Conservation (phyloP, 2,329 filamentous ascomycete genomes). For the Diaporthe sp. region DNA sequence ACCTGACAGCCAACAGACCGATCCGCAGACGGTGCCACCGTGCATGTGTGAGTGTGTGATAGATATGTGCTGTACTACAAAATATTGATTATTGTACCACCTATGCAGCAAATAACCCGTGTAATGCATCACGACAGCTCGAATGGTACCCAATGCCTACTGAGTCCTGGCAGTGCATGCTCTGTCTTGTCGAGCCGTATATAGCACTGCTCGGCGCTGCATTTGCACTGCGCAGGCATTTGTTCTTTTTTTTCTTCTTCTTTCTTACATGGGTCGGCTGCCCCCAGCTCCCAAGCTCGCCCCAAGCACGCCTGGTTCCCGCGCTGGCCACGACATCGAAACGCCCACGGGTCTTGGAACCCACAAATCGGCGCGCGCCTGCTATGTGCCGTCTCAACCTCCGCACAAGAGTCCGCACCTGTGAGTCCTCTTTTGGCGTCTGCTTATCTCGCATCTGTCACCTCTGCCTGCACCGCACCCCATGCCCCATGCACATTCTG, state of each 20-base stretch:
- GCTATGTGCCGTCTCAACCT: background rate
- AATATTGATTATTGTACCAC: background rate
- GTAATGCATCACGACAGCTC: background rate
- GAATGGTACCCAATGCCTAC: too few relatives aligned
- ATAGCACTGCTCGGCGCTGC: background rate
- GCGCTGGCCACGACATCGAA: conserved; percentile 25
- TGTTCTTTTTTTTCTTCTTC: background rate
- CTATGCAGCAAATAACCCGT: background rate
- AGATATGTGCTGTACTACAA: background rate
- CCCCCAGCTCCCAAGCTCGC: background rate
- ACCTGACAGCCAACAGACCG: background rate
- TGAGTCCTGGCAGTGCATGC: background rate
- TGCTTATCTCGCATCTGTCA: conserved; percentile 31
- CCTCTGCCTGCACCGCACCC: conserved; percentile 7
- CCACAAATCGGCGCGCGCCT: conserved; percentile 23
- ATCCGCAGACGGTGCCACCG: conserved; percentile 1
- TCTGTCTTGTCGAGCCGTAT: background rate
- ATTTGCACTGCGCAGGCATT: background rate
- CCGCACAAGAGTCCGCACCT: conserved; percentile 2
- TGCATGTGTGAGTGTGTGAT: background rate
- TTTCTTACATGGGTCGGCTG: background rate
- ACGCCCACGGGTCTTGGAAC: conserved; percentile 26
- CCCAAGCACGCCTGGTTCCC: background rate
- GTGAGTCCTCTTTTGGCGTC: conserved; percentile 3
- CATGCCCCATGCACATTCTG: background rate